Conservation (phyloP, 2,329 filamentous ascomycete genomes). For the Tolypocladium sp. region DNA sequence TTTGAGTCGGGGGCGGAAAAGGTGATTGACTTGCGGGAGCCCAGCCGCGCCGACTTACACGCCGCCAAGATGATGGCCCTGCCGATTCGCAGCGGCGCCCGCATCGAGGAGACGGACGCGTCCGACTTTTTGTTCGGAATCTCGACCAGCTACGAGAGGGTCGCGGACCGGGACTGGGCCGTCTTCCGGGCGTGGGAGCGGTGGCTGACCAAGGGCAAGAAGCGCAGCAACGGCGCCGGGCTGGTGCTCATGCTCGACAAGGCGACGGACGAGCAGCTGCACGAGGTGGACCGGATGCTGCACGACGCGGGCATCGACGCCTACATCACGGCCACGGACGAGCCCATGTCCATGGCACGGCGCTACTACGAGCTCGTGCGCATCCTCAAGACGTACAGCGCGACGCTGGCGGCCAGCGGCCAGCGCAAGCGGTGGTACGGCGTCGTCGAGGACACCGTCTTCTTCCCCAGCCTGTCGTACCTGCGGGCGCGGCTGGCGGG, state of each 20-base stretch:
- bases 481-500: conserved; percentile 27
- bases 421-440: conserved; percentile 31
- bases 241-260: conserved; percentile 32
- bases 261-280: conserved; percentile 22
- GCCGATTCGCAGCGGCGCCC: conserved; percentile 19
- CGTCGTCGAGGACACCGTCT: conserved; percentile 36
- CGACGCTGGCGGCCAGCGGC: conserved; percentile 23
- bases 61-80: conserved; percentile 21
- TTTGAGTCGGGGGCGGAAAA: conserved; percentile 20
- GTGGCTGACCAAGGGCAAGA: conserved; percentile 33
- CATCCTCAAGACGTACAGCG: conserved; percentile 21
- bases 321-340: conserved; percentile 21
- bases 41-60: conserved; percentile 15
- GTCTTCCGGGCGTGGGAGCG: conserved; percentile 33
- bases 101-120: conserved; percentile 24
- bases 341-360: conserved; percentile 19
- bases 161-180: conserved; percentile 27
- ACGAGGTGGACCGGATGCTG: conserved; percentile 20
- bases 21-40: conserved; percentile 15
- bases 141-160: conserved; percentile 31
- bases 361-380: conserved; percentile 29
- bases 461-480: conserved; percentile 31
- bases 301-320: conserved; percentile 28
- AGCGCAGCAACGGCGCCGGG: conserved; percentile 31
- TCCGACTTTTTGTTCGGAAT: conserved; percentile 33